A percentile compares a stretch with the other conserved stretches of the same genome.
Evolutionary conservation across 2,329 filamentous ascomycete genomes (phyloP).

Genomic region (Paraphoma sp.): DNA sequence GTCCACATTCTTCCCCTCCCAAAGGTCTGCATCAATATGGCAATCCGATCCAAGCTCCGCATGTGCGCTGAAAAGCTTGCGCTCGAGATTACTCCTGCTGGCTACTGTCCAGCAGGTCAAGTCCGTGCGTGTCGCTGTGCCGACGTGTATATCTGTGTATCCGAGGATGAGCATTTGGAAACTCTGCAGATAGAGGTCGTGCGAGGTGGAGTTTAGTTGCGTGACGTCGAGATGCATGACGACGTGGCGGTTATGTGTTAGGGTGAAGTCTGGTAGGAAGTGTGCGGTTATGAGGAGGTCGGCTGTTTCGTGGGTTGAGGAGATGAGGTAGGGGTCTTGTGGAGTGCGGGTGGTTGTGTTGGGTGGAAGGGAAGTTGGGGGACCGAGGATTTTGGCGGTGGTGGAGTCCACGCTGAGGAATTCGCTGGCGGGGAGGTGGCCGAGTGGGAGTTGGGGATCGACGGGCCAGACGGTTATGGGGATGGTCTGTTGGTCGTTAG

Average conservation of each 20-base stretch:
- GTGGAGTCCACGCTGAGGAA: not conserved
- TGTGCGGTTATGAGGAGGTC: not conserved
- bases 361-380: not conserved
- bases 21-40: not conserved
- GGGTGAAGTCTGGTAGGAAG: not conserved
- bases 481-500: constrained; percentile 5
- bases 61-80: not conserved
- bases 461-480: constrained; percentile 12
- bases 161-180: constrained; percentile 24
- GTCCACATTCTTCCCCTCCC: constrained; percentile 1
- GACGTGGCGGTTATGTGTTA: not conserved
- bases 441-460: constrained; percentile 4
- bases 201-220: constrained; percentile 3
- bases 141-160: constrained; percentile 17
- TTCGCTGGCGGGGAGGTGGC: not conserved
- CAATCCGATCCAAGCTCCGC: not conserved
- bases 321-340: not conserved
- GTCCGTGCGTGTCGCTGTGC: not conserved
- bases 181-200: constrained; percentile 15
- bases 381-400: not conserved
- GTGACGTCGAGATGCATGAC: constrained; percentile 11
- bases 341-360: not conserved
- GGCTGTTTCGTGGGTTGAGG: not conserved
- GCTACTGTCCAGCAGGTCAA: not conserved
- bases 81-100: not conserved